Evolutionary conservation across 192 early-diverging fungal species (phyloP).

Genomic region (Chytriomyces hyalinus): DNA sequence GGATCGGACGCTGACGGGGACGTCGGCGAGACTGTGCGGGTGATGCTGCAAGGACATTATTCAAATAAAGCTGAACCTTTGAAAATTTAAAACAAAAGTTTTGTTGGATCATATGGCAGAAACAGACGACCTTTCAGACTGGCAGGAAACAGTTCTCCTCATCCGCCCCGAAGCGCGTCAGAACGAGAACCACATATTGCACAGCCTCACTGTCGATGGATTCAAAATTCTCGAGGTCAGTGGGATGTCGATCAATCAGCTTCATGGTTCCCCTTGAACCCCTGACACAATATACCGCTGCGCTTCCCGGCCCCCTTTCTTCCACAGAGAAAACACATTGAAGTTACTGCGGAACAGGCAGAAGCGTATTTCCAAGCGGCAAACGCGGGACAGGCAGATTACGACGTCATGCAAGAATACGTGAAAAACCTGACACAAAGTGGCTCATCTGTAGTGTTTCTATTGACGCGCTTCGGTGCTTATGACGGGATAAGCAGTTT

Average conservation of each 20-base stretch:
- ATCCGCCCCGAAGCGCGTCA: constrained; percentile 47
- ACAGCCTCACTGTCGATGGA: constrained; percentile 43
- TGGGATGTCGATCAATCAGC: not conserved
- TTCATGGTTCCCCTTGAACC: no score
- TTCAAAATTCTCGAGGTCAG: constrained; percentile 55
- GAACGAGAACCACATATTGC: constrained; percentile 44
- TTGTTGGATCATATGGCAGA: no score
- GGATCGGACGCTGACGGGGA: not conserved
- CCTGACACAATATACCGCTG: no score
- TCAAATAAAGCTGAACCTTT: not conserved
- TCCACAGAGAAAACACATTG: constrained; percentile 39
- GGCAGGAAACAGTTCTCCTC: constrained; percentile 43
- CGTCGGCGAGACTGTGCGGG: constrained; percentile 7
- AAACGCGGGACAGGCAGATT: constrained; percentile 23
- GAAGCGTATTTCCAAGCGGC: constrained; percentile 43
- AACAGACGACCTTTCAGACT: not conserved
- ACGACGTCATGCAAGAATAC: constrained; percentile 41
- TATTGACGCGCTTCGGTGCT: constrained; percentile 42
- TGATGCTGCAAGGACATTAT: constrained; percentile 13
- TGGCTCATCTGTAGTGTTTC: constrained; percentile 48
- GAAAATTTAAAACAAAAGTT: not conserved
- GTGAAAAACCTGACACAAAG: constrained; percentile 30
- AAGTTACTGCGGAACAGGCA: constrained; percentile 51
- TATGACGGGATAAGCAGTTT: constrained; percentile 38
- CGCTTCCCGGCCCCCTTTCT: not conserved